phyloP scores from a whole-genome alignment of 371 early-diverging fungal genomes.

The Spraguea lophii region DNA sequence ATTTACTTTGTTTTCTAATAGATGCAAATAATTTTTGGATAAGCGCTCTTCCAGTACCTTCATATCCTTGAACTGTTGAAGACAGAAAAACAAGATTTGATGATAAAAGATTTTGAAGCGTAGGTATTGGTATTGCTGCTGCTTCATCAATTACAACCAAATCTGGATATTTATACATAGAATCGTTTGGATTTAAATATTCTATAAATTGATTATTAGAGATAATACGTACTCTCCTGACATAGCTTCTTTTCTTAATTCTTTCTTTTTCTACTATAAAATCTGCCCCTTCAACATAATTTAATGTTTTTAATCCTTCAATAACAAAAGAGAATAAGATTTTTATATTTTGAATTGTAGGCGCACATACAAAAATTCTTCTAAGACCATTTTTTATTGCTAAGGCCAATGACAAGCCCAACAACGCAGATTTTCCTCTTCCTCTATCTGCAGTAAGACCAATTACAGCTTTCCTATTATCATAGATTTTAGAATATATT shows the following conservation, averaged over 20 bases:
- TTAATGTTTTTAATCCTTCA: constrained; percentile 76
- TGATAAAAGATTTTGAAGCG: constrained; percentile 67
- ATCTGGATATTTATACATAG: constrained; percentile 49
- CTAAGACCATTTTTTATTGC: constrained; percentile 75
- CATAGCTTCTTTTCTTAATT: constrained; percentile 11
- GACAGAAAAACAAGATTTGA: constrained; percentile 89
- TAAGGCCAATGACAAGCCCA: constrained; percentile 79
- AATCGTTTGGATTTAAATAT: constrained; percentile 21
- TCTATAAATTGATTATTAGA: constrained; percentile 27
- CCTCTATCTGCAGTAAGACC: constrained; percentile 87
- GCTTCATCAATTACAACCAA: constrained; percentile 95
- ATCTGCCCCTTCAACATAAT: constrained; percentile 84
- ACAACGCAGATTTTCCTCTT: constrained; percentile 91
- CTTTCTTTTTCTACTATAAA: constrained; percentile 53
- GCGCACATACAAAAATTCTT: constrained; percentile 86
- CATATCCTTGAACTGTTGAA: constrained; percentile 94
- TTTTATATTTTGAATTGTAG: constrained; percentile 85
- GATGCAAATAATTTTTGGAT: constrained; percentile 76
- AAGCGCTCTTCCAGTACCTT: constrained; percentile 91
- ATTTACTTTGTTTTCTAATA: constrained; percentile 58
- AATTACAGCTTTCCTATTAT: constrained; percentile 57
- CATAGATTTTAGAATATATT: constrained; percentile 7
- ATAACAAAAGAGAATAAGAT: constrained; percentile 87
- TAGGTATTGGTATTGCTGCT: constrained; percentile 82
- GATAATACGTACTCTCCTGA: not conserved